Base-by-base conservation (phyloP, 805 yeast species). In the Nematodospora valgi region DNA sequence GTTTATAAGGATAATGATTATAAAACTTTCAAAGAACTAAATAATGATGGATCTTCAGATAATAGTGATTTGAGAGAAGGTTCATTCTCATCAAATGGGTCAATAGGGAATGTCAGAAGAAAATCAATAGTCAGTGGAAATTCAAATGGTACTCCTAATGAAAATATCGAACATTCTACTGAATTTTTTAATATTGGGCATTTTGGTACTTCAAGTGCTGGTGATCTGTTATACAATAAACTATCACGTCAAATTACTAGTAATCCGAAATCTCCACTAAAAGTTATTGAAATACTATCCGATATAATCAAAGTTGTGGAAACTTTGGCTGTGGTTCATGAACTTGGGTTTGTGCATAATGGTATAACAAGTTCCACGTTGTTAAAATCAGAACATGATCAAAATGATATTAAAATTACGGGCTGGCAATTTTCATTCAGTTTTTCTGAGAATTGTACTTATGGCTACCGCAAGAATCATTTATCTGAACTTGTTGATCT, bases 361-460 rank as follows among this genome's bases (percentile, higher is more conserved):
- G 73, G 76, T 0, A 47, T 74, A 19, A 64, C 70, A 2, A 47
- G 68, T 4, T 47, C 53, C n/a, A 52, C 58, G 20, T 56, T 74
- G 2, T 46, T 37, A 26, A 30, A 14, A 33, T 34, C 37, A 17
- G 37, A 34, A 18, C 23, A 53, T 63, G 24, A 57, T 51, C 6
- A 48, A 6, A 33, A 48, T 9, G 56, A 63, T 11, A 57, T 72
- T 4, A 62, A 49, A 27, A 48, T 72, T 8, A 56, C 64, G 1
- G 74, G 74, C 2, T 74, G 76, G 72, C 78, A 72, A 43, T 73
- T 69, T 38, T 48, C 65, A 25, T 73, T 72, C 39, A 45, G 70
- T 2, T 52, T 61, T 11, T 57, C 59, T 1, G 79, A 74, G 38
- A 68, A 63, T 37, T 55, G 70, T 19, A 46, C 61, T 11, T 54